Evolutionary conservation across 2,329 filamentous ascomycete species (phyloP), one percentile per base, ranked within the genome.

Genomic region (Dothideomycetes sp.): DNA sequence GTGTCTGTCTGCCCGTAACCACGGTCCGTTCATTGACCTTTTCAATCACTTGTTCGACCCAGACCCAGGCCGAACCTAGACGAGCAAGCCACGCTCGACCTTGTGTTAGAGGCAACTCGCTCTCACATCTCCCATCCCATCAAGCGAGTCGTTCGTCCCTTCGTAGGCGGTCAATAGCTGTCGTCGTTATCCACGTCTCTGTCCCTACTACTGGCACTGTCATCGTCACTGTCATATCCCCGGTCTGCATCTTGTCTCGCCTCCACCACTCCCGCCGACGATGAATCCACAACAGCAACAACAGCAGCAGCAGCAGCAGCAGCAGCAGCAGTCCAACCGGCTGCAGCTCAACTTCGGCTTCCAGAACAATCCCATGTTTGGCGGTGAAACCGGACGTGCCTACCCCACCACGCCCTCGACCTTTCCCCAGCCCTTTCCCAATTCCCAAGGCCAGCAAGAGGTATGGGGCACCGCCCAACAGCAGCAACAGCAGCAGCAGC

Each of bases 341-440:
- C 62, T 70, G 46, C 66, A 71, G 47, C 63, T 71, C 47, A 69
- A 69, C 59, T 67, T 67, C 54, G 57, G 53, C 45, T 58, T 61
- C 44, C 56, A 57, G 41, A 56, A 61, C 49, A 57, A 63, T 45
- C 53, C 54, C 44, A 63, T 65, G 49, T 63, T 64, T 52, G 57
- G 57, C 43, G 57, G 57, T 42, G 60, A 63, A 44, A 53, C 57
- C 49, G 66, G 65, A 41, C 64, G 67, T 46, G 63, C 63, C 42
- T 71, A 66, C 54, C 68, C 68, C 38, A 71, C 89, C 38, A 95
- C 89, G 8, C 89, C 89, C 38, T 95, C 89, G 49, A 94, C 88
- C 43, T 96, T 96, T 57, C 89, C 89, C 10, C 89, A 96, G 65
- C 88, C 88, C 45, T 79, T 77, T 54, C 72, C 73, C 37, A 72